Percentiles rank a stretch among this genome's conserved stretches.
Conservation (phyloP, 2,329 filamentous ascomycete genomes). For the Ceratocystis huliohia region DNA sequence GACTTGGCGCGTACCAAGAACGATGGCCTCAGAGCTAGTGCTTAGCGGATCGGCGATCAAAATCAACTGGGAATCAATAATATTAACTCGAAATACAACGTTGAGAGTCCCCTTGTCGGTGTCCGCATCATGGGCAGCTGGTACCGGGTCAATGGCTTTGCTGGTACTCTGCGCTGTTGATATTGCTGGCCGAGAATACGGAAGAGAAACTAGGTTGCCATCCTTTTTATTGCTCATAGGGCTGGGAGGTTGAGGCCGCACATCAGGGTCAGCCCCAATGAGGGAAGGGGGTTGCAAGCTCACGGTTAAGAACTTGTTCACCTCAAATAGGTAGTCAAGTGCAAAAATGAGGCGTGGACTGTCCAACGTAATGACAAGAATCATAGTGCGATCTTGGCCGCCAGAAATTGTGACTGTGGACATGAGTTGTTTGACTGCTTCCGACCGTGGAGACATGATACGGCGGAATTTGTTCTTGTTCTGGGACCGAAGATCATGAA, state of each 20-base stretch:
- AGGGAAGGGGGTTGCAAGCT: slow-evolving; percentile 54
- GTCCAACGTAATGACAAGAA: slow-evolving; percentile 85
- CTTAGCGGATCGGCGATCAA: slow-evolving; percentile 89
- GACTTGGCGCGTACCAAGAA: slow-evolving; percentile 86
- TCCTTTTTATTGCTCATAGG: too few species aligned
- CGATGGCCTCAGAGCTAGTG: slow-evolving; percentile 85
- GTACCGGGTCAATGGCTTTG: background rate
- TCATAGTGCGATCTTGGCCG: slow-evolving; percentile 57
- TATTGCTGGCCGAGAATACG: background rate
- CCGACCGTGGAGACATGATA: slow-evolving; percentile 96
- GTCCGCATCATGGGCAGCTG: slow-evolving; percentile 24
- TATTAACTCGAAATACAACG: slow-evolving; percentile 78
- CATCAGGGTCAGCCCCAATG: slow-evolving; percentile 36
- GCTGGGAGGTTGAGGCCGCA: slow-evolving; percentile 27
- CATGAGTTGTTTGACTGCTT: slow-evolving; percentile 95
- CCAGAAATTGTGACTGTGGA: slow-evolving; percentile 88
- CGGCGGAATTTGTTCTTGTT: slow-evolving; percentile 94
- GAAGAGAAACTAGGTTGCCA: too few species aligned
- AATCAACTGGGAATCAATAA: slow-evolving; percentile 93
- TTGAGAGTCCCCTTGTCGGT: slow-evolving; percentile 40
- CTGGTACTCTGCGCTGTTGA: slow-evolving; percentile 30
- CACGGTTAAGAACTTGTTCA: slow-evolving; percentile 69
- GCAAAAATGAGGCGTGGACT: slow-evolving; percentile 92
- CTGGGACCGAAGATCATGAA: slow-evolving; percentile 75
- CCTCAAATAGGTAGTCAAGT: slow-evolving; percentile 83